Conservation (phyloP, 1,284 basidiomycete species). For the Crepidotus sp. region DNA sequence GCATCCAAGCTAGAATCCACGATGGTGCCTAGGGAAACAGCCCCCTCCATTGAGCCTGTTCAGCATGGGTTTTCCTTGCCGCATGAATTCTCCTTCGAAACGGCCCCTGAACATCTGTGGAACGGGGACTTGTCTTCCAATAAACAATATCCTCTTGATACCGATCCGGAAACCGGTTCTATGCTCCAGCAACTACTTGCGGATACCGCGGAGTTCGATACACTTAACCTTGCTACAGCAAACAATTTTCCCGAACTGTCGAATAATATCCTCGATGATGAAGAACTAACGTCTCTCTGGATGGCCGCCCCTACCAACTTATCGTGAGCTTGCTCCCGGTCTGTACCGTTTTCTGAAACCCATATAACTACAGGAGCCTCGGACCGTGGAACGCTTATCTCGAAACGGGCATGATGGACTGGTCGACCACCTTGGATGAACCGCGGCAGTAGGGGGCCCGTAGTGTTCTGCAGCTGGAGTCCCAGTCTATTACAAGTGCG, state of each 20-base stretch:
- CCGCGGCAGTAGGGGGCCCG: too few relatives aligned
- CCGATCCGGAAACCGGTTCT: not conserved
- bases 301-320: not conserved
- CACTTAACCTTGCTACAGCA: not conserved
- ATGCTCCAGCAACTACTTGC: slow-evolving; percentile 2
- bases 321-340: not conserved
- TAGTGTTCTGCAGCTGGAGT: too few relatives aligned
- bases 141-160: not conserved
- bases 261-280: not conserved
- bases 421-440: not conserved
- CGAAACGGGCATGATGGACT: not conserved
- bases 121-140: not conserved
- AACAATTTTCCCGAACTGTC: not conserved
- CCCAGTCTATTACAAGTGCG: too few relatives aligned
- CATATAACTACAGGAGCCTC: not conserved
- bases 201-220: not conserved
- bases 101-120: not conserved
- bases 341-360: not conserved
- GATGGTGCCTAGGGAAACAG: not conserved
- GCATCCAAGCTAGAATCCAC: not conserved
- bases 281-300: slow-evolving; percentile 4
- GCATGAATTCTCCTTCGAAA: not conserved
- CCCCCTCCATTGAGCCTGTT: not conserved
- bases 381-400: slow-evolving; percentile 5
- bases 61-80: not conserved